Evolutionary conservation across 192 early-diverging fungal species (phyloP), one percentile per base, ranked within the genome.

Genomic region (Allomyces macrogynus): DNA sequence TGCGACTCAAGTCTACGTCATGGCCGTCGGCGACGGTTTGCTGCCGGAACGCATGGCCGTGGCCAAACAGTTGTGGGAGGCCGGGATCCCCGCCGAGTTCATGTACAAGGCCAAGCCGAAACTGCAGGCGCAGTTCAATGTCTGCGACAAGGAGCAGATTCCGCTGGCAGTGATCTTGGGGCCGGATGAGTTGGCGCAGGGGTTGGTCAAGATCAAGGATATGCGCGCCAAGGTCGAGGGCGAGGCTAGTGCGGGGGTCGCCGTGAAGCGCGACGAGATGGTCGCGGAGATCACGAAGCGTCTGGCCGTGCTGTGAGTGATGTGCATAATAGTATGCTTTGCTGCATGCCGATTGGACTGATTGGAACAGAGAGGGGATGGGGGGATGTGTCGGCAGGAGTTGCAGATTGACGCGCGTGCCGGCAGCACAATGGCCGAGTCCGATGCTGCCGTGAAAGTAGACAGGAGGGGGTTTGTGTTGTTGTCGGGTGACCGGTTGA

Each of bases 111-210:
- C 74, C 22, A 93, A 96, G 72, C 88, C 90, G 12, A 80, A 84
- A 67, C 75, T 88, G 61, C 83, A 87, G 61, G 71, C 70, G 5
- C 91, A 99, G 75, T 91, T 84, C 72, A 80, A 83, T 61, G 75
- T 69, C 10, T 92, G 91, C 69, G 89, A 93, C 64, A 81, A 80
- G 27, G 87, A 91, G 60, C 80, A 83, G 64, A 93, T 99, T 66
- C 95, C 95, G 1, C 81, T 89, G 62, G 89, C 87, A 0, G 84
- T 99, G 49, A 89, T 95, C 65, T 78, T 99, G 63, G 93, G 92
- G 61, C 72, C 78, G 24, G 81, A 84, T 67, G 93, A 97, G 74
- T 62, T 95, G 24, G 81, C 80, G 61, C 73, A 80, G 23, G 89
- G 89, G 23, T 68, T 84, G n/a, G 85, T 96, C 60, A 87, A 85